phyloP scores from a whole-genome alignment of 148 eudicot genomes.

The Oxyria digyna region DNA sequence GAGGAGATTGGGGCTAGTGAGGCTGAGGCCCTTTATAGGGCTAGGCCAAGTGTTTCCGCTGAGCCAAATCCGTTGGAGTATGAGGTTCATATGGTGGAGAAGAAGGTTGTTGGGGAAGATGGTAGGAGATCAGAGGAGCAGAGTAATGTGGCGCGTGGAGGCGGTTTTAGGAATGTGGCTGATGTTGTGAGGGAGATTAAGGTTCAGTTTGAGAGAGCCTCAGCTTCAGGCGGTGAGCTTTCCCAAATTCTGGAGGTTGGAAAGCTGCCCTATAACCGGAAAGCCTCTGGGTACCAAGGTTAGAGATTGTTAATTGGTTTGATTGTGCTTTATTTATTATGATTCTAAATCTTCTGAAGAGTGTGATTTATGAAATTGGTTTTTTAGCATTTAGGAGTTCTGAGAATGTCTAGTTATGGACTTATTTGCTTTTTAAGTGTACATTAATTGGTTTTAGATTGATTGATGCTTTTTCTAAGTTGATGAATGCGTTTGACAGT shows the following conservation, averaged over 20 bases:
- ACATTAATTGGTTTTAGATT: constrained; percentile 1
- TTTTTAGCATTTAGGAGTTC: background rate
- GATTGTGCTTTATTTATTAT: background rate
- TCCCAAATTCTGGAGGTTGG: constrained; percentile 78
- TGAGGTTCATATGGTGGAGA: constrained; percentile 87
- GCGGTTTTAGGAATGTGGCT: constrained; percentile 36
- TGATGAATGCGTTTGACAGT: constrained; percentile 27
- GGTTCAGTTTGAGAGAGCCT: constrained; percentile 72
- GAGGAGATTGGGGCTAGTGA: constrained; percentile 22
- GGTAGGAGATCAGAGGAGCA: constrained; percentile 21
- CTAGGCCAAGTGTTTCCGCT: constrained; percentile 23
- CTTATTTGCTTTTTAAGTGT: background rate
- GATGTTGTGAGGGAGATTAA: constrained; percentile 79
- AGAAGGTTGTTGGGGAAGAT: constrained; percentile 60
- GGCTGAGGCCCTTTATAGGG: constrained; percentile 15
- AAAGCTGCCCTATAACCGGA: constrained; percentile 49
- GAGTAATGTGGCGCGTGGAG: constrained; percentile 27
- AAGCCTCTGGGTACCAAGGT: constrained; percentile 61
- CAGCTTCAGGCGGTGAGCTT: constrained; percentile 56
- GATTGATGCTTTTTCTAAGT: background rate
- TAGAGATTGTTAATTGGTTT: constrained; percentile 2
- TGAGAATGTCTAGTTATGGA: background rate
- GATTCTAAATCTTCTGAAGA: background rate
- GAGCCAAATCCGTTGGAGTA: constrained; percentile 50
- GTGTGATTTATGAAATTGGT: background rate